Percentiles rank a stretch among this genome's conserved stretches.
Conservation (phyloP, 176 grass and related monocot genomes). For the Coix lacrymajobi region DNA sequence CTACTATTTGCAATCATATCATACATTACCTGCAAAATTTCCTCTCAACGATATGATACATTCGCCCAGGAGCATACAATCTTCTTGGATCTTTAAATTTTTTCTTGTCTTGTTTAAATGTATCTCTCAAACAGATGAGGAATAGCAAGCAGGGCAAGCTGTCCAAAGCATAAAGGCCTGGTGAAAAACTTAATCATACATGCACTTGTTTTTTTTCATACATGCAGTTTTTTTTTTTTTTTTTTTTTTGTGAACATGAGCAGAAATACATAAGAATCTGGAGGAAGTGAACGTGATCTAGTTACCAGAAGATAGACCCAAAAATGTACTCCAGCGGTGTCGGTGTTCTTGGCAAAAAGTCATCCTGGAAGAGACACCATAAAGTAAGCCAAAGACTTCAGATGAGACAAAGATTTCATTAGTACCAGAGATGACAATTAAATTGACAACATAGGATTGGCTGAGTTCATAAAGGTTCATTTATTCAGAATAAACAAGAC, state of each 20-base stretch:
- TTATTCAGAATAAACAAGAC: slow-evolving; percentile 15
- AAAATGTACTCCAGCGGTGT: slow-evolving; percentile 95
- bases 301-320: slow-evolving; percentile 90
- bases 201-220: background rate
- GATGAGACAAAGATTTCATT: background rate
- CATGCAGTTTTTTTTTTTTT: background rate
- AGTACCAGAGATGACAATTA: background rate
- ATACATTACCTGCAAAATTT: slow-evolving; percentile 84
- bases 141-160: slow-evolving; percentile 96
- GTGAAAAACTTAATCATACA: slow-evolving; percentile 36
- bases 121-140: slow-evolving; percentile 93
- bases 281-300: slow-evolving; percentile 4
- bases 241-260: background rate
- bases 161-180: slow-evolving; percentile 65
- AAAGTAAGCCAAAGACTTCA: background rate
- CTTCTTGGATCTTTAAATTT: slow-evolving; percentile 84
- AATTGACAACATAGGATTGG: background rate
- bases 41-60: slow-evolving; percentile 98
- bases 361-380: slow-evolving; percentile 51
- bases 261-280: background rate
- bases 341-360: slow-evolving; percentile 96
- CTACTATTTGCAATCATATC: background rate
- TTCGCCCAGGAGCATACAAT: slow-evolving; percentile 90
- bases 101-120: slow-evolving; percentile 89
- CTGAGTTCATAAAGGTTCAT: background rate